Base-by-base conservation (phyloP, 1,139 yeast genomes). In the Saccharomyces pastorianus region DNA sequence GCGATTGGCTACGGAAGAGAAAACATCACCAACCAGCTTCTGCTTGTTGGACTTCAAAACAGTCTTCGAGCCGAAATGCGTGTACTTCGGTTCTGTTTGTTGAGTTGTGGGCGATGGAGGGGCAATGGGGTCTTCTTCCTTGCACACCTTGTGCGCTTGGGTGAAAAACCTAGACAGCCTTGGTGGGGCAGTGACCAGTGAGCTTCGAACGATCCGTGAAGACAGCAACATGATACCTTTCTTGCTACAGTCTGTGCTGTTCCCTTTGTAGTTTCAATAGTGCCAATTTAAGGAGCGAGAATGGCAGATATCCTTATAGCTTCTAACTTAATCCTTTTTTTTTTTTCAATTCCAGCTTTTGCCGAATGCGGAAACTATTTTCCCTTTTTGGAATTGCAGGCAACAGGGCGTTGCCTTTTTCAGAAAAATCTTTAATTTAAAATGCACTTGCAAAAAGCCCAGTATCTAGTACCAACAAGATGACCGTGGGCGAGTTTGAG, bases 31-130 rank as follows among this genome's bases (percentile, higher is more conserved):
- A 26, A 93, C 99, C 54, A 88, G 72, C 65, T 85, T 81, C 70
- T 91, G 96, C 73, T 93, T 93, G 60, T 88, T 89, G 25, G 81
- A 81, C 59, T 80, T 83, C 41, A 87, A 83, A 28, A 93, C 96
- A 3, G 95, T 87, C 64, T 83, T 82, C 71, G 84, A 91, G 3
- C 99, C 99, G 68, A 93, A 93, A 73, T 95, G 98, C 27, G 99
- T 91, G 25, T 38, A 38, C 23, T 38, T 38, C 42, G 9, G 42
- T 38, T 17, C 42, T 3, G 42, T 8, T 38, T 38, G 42, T 38
- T 38, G 13, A 38, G 42, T 17, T 38, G 42, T 38, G 42, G 42
- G 42, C 8, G 91, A 85, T 51, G 51, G 26, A 20, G 44, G 38
- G 13, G 51, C 47, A 13, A 27, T 46, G n/a, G 25, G 41, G 6